Base-by-base conservation (phyloP, 169 alveolate species). In the Toxoplasma gondii region DNA sequence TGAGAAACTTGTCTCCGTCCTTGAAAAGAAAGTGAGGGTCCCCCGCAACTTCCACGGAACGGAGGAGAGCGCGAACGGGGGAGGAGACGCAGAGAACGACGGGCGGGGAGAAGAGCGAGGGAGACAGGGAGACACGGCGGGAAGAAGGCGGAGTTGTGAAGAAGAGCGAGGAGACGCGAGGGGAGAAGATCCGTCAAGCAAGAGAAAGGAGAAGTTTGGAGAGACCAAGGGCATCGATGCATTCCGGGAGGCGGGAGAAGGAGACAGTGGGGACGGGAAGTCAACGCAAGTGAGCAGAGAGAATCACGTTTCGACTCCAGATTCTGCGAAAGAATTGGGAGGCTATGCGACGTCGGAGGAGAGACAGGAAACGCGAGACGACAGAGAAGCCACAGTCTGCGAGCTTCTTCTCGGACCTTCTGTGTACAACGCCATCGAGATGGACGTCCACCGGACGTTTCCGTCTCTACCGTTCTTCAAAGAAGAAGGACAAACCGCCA, bases 361-460 rank as follows among this genome's bases (percentile, higher is more conserved):
- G 29, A 31, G 22, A 31, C 24, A 64, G 74, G 29, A 64, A 64
- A 1, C 34, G 74, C 74, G 74, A 64, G 7, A 27, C n/a, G 4
- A 64, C 34, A 27, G 74, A 64, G 80, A 49, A 49, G 24, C 43
- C 29, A 86, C 45, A 5, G 91, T 49, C 17, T 41, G 80, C 38
- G 45, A 39, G 31, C 34, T 86, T 74, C 78, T 86, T 67, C 78
- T 86, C 45, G 91, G 91, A 16, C 17, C 69, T 38, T 19, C 91
- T 12, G 78, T 24, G n/a, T 86, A 49, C 78, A 86, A 86, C 58
- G 91, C 91, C 69, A 86, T 86, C 44, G 91, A 86, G 80, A 39
- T 86, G 91, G 91, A 86, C 91, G 91, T 86, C 29, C 69, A 49
- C 44, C 91, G 91, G 17, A 86, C 91, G 41, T 86, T 86, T 45